These are phyloP conservation scores for Penicillium crustosum DNA, from an alignment of 2,329 filamentous ascomycete genomes.

Conservation along the genomic window DNA sequence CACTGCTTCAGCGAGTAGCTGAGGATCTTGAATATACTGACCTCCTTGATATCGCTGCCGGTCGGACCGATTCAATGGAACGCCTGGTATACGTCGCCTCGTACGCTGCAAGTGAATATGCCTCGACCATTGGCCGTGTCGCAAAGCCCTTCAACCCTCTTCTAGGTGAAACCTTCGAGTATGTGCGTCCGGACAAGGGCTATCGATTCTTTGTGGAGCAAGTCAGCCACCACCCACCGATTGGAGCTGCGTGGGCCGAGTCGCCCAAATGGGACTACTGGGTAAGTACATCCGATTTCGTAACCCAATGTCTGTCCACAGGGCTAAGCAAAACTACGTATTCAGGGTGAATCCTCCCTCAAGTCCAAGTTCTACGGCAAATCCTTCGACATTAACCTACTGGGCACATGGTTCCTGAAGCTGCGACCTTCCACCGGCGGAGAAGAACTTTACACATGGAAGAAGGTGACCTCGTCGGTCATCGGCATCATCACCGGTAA, in stretches of 20 bases:
- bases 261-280: conserved; percentile 94
- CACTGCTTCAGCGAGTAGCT: conserved; percentile 86
- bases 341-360: conserved; percentile 84
- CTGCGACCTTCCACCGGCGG: conserved; percentile 73
- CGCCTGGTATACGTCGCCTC: conserved; percentile 92
- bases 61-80: conserved; percentile 82
- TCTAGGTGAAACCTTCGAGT: conserved; percentile 94
- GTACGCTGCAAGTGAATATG: conserved; percentile 94
- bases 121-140: conserved; percentile 92
- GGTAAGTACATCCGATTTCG: conserved; percentile 39
- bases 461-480: conserved; percentile 97
- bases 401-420: conserved; percentile 94
- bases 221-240: conserved; percentile 93
- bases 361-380: conserved; percentile 97
- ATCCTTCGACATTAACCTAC: conserved; percentile 93
- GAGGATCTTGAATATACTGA: conserved; percentile 99
- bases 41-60: conserved; percentile 82
- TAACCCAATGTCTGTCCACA: not conserved
- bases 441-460: conserved; percentile 94
- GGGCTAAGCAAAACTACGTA: conserved; percentile 17
- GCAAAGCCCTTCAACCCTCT: conserved; percentile 98
- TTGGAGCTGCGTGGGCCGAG: conserved; percentile 91
- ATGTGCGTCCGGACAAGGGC: conserved; percentile 90
- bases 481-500: conserved; percentile 97
- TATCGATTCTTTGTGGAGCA: conserved; percentile 99